Evolutionary conservation across 106 monocot genomes (phyloP), one percentile per base, ranked within the genome.

Genomic region (Dioscorea alata): DNA sequence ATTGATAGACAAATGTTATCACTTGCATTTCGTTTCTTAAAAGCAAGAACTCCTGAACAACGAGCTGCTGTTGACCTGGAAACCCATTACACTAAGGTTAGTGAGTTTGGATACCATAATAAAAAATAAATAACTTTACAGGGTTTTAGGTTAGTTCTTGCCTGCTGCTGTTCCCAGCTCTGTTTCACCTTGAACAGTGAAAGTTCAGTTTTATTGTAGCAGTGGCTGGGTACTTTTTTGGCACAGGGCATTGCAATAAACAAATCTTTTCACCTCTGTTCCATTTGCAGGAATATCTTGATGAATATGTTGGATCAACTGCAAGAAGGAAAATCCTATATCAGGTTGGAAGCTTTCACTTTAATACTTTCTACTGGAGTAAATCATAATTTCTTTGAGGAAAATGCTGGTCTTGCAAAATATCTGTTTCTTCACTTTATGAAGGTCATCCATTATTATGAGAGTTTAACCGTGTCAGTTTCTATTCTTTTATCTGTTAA

Each of bases 61-160:
- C 89, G 97, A 79, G 97, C 97, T 74, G 59, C 71, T 59, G 97
- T 99, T 60, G 97, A 99, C 71, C 78, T 99, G 74, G 97, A 99
- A 61, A 87, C 85, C 0, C 97, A 99, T 57, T 99, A 99, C 73
- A 90, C 90, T 58, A 90, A 90, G 87, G 96, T 89, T 18, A 70
- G 84, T 58, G 12, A 33, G 48, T 34, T 69, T 65, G 15, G 19
- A 18, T 14, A 18, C 54, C 9, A 14, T 1, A 16, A 54, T 15
- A 19, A 54, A 2, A 23, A 42, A 42, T 10, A 42, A 42, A 28
- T 3, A 28, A 28, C 28, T 3, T 3, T 28, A 1, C 28, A 28
- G 28, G 28, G 3, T 28, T 28, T 28, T 3, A 28, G 28, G 28
- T 3, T 28, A 28, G 28, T 1, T 28, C 28, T 28, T 28, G 28